A percentile compares a stretch with the other conserved stretches of the same genome.
Conservation (phyloP, 139 green algal genomes). For the Limnomonas spitsbergensis region DNA sequence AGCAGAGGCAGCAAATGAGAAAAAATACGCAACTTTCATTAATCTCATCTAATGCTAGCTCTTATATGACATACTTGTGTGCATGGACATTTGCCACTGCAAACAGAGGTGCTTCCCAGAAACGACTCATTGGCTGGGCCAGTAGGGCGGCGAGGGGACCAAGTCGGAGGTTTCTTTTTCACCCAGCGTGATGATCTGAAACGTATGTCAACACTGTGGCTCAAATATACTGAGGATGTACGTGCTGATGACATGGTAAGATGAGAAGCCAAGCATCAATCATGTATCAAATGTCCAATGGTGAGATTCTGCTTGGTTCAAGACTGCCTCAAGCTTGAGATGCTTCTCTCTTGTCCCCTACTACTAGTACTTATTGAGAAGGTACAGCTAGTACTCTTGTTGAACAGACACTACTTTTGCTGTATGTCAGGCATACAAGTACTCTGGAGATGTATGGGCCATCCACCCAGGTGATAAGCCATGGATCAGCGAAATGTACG, state of each 20-base stretch:
- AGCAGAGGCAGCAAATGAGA: too few species aligned
- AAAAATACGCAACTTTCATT: too few species aligned
- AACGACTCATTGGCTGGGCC: conserved; percentile 67
- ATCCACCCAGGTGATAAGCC: conserved; percentile 57
- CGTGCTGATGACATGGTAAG: conserved; percentile 41
- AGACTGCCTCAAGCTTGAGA: too few species aligned
- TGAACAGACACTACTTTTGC: too few species aligned
- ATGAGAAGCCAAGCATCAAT: too few species aligned
- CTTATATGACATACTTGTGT: too few species aligned
- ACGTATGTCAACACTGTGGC: conserved; percentile 68
- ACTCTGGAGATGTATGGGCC: conserved; percentile 59
- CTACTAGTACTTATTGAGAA: conserved; percentile 52
- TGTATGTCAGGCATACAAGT: conserved; percentile 49
- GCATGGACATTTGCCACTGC: too few species aligned
- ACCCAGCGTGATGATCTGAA: conserved; percentile 75
- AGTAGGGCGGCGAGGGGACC: conserved; percentile 40
- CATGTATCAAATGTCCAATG: too few species aligned
- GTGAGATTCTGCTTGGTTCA: too few species aligned
- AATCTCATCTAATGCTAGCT: too few species aligned
- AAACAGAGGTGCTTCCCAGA: conserved; percentile 44
- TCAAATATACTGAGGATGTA: conserved; percentile 71
- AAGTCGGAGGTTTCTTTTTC: conserved; percentile 78
- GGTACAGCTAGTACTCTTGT: too few species aligned
- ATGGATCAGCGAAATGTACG: conserved; percentile 78
- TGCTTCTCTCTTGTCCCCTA: too few species aligned